Evolutionary conservation across 2,329 filamentous ascomycete species (phyloP).

Genomic region (Talaromyces verruculosus): DNA sequence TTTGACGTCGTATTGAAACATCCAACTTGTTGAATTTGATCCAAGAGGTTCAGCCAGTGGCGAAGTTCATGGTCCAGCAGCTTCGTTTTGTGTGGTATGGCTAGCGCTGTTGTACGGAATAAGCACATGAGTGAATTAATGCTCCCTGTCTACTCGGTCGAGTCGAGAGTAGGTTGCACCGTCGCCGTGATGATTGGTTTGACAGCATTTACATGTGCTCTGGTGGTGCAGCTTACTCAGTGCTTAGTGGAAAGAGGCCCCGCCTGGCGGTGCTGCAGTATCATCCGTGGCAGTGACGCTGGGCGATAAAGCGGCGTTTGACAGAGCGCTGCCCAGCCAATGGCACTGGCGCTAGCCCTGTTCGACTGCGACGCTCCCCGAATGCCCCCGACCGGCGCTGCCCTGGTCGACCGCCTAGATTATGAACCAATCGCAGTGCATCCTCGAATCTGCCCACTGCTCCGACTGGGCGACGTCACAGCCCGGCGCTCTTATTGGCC

Average conservation of each 20-base stretch:
- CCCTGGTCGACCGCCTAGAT: background rate
- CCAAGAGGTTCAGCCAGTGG: conserved; percentile 1
- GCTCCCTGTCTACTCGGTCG: background rate
- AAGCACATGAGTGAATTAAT: conserved; percentile 11
- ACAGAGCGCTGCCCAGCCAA: background rate
- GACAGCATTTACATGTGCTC: background rate
- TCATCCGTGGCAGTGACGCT: conserved; percentile 15
- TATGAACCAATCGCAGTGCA: background rate
- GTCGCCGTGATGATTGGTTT: background rate
- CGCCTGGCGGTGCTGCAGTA: conserved; percentile 18
- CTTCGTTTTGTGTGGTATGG: background rate
- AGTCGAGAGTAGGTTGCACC: conserved; percentile 1
- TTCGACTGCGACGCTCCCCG: conserved; percentile 15
- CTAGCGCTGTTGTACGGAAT: conserved; percentile 1
- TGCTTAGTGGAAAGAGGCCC: background rate
- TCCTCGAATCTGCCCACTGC: background rate
- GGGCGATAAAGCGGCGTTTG: conserved; percentile 3
- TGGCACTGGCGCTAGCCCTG: conserved; percentile 4
- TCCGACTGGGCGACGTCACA: conserved; percentile 20
- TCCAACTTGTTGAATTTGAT: background rate
- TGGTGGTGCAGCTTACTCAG: background rate
- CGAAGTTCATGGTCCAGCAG: conserved; percentile 4
- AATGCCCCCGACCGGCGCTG: conserved; percentile 1
- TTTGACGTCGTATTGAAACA: conserved; percentile 13
- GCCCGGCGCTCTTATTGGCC: background rate